Percentiles rank a stretch among this genome's conserved stretches.
phyloP scores from a whole-genome alignment of 352 stramenopile species.

The Globisporangium heterothallicum region DNA sequence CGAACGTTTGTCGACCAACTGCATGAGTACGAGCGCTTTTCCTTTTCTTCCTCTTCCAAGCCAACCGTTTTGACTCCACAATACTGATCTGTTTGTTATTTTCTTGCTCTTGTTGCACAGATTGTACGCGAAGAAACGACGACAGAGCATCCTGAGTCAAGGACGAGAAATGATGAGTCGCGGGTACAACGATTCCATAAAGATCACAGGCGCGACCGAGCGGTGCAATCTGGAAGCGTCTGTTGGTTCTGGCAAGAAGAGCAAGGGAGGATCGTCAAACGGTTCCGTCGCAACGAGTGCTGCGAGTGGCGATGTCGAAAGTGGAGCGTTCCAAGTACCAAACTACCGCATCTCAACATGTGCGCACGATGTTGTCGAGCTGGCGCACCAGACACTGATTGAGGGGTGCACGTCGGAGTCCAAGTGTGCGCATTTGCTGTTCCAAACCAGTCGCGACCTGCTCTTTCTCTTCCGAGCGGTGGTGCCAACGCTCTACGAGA shows the following conservation, averaged over 20 bases:
- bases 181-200: constrained; percentile 62
- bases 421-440: constrained; percentile 49
- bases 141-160: constrained; percentile 47
- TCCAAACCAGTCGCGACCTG: constrained; percentile 74
- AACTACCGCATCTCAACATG: constrained; percentile 56
- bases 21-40: constrained; percentile 38
- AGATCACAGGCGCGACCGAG: constrained; percentile 40
- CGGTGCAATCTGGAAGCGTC: constrained; percentile 51
- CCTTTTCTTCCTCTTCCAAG: not conserved
- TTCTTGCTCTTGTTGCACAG: too few relatives aligned
- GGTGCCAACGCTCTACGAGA: constrained; percentile 60
- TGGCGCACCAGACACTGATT: constrained; percentile 57
- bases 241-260: constrained; percentile 29
- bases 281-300: constrained; percentile 7
- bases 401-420: constrained; percentile 45
- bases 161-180: constrained; percentile 48
- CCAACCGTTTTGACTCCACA: too few relatives aligned
- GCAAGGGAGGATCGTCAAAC: constrained; percentile 9
- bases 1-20: constrained; percentile 51
- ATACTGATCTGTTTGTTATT: too few relatives aligned
- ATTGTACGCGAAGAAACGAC: constrained; percentile 64
- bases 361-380: constrained; percentile 54
- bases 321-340: constrained; percentile 55
- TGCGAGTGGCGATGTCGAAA: constrained; percentile 29
- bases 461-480: constrained; percentile 69